Evolutionary conservation across 768 basidiomycete species (phyloP).

Genomic region (Amanita fuliginea): DNA sequence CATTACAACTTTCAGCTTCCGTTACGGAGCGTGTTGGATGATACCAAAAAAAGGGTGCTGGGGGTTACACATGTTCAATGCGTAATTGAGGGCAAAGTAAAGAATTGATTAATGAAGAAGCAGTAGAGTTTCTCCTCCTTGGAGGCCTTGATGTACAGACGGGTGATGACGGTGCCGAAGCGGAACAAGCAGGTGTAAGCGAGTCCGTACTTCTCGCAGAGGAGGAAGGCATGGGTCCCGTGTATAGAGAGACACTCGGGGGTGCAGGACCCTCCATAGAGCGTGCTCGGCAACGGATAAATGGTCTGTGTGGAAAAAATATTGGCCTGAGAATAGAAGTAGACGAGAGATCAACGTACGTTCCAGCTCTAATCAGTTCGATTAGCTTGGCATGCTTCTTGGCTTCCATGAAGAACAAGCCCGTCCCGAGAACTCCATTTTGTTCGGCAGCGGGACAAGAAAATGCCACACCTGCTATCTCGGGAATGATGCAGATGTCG

Average conservation of each 20-base stretch:
- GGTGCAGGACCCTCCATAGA: conserved; percentile 13
- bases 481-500: conserved; percentile 8
- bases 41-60: too few species aligned
- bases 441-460: not conserved
- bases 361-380: conserved; percentile 45
- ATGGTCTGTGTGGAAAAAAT: conserved; percentile 11
- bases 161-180: not conserved
- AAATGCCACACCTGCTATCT: not conserved
- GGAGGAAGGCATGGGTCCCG: not conserved
- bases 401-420: conserved; percentile 49
- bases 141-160: not conserved
- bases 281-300: conserved; percentile 25
- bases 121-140: not conserved
- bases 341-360: conserved; percentile 21
- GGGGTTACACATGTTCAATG: not conserved
- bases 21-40: too few species aligned
- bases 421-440: conserved; percentile 31
- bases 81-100: not conserved
- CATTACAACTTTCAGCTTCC: too few species aligned
- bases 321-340: not conserved
- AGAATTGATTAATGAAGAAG: not conserved
- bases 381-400: conserved; percentile 37
- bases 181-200: not conserved
- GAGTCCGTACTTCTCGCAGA: not conserved
- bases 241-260: not conserved